A percentile compares a stretch with the other conserved stretches of the same genome.
These are phyloP conservation scores for Termitomyces sp. DNA, from an alignment of 768 basidiomycete species.

Conservation along the genomic window DNA sequence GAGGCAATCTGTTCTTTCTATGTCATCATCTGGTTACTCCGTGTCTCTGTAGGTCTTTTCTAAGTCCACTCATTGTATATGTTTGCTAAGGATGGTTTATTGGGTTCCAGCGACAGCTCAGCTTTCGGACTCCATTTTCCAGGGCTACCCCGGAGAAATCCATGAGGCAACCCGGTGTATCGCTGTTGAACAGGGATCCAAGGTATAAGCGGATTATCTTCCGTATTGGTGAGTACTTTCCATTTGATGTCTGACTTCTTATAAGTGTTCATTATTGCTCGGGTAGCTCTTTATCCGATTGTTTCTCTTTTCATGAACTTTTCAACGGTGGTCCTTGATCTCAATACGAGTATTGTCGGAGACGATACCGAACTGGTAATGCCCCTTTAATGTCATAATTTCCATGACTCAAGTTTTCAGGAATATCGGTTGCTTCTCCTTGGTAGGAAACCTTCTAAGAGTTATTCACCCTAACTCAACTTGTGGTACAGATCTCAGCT, in stretches of 20 bases:
- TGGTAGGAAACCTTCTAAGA: slow-evolving; percentile 1
- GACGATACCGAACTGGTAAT: slow-evolving; percentile 10
- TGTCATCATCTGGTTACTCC: slow-evolving; percentile 15
- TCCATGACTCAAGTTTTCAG: slow-evolving; percentile 1
- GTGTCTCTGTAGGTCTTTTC: slow-evolving; percentile 12
- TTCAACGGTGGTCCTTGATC: slow-evolving; percentile 15
- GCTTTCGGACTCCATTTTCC: slow-evolving; percentile 5
- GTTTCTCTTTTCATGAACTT: slow-evolving; percentile 17
- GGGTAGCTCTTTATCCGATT: slow-evolving; percentile 17
- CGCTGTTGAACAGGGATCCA: neutral
- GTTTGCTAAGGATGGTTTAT: too few species aligned
- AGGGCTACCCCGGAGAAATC: neutral
- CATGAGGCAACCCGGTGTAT: neutral
- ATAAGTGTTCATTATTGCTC: neutral
- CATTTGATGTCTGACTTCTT: neutral
- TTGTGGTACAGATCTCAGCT: neutral
- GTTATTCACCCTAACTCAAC: neutral
- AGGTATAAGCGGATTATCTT: slow-evolving; percentile 10
- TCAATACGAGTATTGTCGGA: slow-evolving; percentile 12
- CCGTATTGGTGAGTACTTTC: neutral
- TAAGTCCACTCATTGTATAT: too few species aligned
- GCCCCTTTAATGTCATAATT: neutral
- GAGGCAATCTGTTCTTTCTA: slow-evolving; percentile 14
- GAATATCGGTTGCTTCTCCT: slow-evolving; percentile 14
- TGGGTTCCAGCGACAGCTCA: slow-evolving; percentile 2